Base-by-base conservation (phyloP, 495 filamentous ascomycete species). In the Penicillium mononematosum region DNA sequence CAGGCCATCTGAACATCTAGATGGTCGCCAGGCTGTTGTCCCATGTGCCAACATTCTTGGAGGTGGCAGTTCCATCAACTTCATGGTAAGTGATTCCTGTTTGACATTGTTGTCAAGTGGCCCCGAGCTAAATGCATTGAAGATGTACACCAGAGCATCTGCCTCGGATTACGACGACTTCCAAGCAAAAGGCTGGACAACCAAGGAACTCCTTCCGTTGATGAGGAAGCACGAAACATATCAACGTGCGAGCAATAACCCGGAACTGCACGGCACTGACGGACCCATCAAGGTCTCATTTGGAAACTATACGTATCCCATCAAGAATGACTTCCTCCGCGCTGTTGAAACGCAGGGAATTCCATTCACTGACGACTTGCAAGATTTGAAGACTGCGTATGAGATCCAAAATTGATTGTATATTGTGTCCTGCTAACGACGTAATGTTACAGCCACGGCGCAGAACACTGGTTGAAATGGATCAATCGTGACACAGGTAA, bases 181-280 rank as follows among this genome's bases (percentile, higher is more conserved):
- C 67, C 84, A 90, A 57, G 82, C 88, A 20, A 84, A 91, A 58
- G 88, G 89, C 17, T 93, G 89, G 89, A 85, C 80, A 6, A 90
- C 89, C 10, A 82, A 92, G 62, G 87, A 92, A 56, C 76, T 92
- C 12, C 69, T 93, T 27, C 89, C 89, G 2, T 76, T 93, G 14
- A 92, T 92, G 88, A 88, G 77, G 71, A 92, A 90, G 75, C 85
- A 90, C 62, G 90, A 92, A 75, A 92, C 88, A 0, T 94, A 92
- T 59, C 88, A 92, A 69, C 78, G 88, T 22, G 78, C 88, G 14
- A 86, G 79, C 60, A 89, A 89, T 62, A 91, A 92, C 53, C 78
- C 82, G 47, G 88, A 91, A 39, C 63, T 89, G 31, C 89, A 94
- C 62, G 89, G 89, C 16, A 89, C 86, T 50, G 87, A 89, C 5